Evolutionary conservation across 139 green algal genomes (phyloP).

Genomic region (Picochlorum sp.): DNA sequence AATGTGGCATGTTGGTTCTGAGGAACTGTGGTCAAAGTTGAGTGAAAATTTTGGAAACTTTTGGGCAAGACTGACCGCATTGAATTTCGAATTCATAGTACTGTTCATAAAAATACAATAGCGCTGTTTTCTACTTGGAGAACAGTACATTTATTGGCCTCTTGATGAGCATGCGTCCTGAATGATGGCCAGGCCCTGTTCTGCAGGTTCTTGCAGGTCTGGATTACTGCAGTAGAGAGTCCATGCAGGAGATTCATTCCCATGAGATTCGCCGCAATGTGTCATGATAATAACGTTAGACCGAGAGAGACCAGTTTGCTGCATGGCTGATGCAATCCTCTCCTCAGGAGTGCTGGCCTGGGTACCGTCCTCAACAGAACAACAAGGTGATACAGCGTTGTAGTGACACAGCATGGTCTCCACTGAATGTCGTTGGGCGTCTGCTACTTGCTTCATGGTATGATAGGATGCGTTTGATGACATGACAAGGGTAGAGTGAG

Average conservation of each 20-base stretch:
- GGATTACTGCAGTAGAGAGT: neutral
- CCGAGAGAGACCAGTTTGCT: neutral
- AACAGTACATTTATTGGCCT: neutral
- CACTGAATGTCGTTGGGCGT: neutral
- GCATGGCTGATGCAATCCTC: neutral
- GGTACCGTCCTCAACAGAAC: neutral
- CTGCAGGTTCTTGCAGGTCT: neutral
- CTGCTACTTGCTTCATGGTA: neutral
- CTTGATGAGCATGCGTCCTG: neutral
- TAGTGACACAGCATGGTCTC: neutral
- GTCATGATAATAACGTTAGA: neutral
- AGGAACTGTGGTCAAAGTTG: neutral
- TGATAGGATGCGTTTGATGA: neutral
- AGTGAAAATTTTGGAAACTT: neutral
- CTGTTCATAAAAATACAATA: too few species aligned
- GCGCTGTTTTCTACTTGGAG: too few species aligned
- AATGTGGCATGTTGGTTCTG: neutral
- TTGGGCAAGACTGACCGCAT: neutral
- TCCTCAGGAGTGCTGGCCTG: neutral
- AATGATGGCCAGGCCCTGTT: neutral
- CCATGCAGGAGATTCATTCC: neutral
- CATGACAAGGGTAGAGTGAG: neutral
- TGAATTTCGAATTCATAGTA: neutral
- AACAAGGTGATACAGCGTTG: neutral
- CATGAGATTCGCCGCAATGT: neutral